phyloP scores from a whole-genome alignment of 345 rosid species.

The Euphorbia pulcherrima region DNA sequence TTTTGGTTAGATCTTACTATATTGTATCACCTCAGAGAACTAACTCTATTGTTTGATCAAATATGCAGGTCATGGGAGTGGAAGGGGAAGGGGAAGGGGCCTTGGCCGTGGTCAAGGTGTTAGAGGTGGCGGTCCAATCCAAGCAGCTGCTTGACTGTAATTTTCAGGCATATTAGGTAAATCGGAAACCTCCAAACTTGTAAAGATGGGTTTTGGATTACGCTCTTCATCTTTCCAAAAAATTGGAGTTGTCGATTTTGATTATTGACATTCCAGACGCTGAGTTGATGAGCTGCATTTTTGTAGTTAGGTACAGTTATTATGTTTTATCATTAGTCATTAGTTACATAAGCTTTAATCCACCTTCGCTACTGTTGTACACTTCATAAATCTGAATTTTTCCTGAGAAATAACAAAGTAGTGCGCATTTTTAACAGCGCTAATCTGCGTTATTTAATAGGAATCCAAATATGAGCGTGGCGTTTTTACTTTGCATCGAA shows the following conservation, averaged over 20 bases:
- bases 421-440: neutral
- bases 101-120: slow-evolving; percentile 8
- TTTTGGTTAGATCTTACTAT: neutral
- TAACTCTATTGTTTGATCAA: neutral
- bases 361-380: slow-evolving; percentile 12
- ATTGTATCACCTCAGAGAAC: too few species aligned
- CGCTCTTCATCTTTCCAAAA: neutral
- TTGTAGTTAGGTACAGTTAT: slow-evolving; percentile 19
- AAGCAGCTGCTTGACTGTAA: slow-evolving; percentile 11
- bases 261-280: slow-evolving; percentile 4
- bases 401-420: slow-evolving; percentile 1
- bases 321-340: slow-evolving; percentile 6
- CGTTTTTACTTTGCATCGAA: neutral
- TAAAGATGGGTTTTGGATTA: slow-evolving; percentile 4
- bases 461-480: neutral
- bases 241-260: neutral
- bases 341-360: slow-evolving; percentile 1
- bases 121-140: slow-evolving; percentile 3
- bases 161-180: neutral
- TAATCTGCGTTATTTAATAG: neutral
- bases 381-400: neutral
- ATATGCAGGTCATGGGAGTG: slow-evolving; percentile 64
- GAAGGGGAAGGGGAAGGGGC: slow-evolving; percentile 34
- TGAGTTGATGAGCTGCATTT: slow-evolving; percentile 10
- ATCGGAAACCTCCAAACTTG: slow-evolving; percentile 8